Conservation (phyloP, 192 early-diverging fungal species). For the Lobulomyces angularis region DNA sequence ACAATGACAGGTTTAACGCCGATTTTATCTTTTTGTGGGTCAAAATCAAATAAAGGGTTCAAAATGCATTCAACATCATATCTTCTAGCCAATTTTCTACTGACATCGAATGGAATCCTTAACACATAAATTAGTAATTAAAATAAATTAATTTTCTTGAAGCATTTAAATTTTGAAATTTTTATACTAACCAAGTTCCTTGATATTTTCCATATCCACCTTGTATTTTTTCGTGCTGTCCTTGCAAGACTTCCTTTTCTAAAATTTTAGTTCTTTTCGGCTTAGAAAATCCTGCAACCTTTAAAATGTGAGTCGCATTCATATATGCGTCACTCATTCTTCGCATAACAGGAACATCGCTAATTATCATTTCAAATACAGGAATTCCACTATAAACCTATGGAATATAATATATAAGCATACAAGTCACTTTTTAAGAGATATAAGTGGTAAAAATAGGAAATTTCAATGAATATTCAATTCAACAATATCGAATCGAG, state of each 20-base stretch:
- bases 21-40: constrained; percentile 11
- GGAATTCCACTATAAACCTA: constrained; percentile 32
- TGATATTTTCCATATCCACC: constrained; percentile 69
- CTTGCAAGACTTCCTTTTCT: constrained; percentile 78
- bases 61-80: constrained; percentile 14
- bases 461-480: too few species aligned
- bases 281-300: constrained; percentile 90
- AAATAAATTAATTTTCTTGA: constrained; percentile 21
- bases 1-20: too few species aligned
- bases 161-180: background rate
- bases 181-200: background rate
- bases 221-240: constrained; percentile 90
- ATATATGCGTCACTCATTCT: constrained; percentile 74
- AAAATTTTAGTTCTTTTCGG: constrained; percentile 86
- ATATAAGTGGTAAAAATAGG: too few species aligned
- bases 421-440: too few species aligned
- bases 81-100: constrained; percentile 9
- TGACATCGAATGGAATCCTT: constrained; percentile 23
- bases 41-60: constrained; percentile 11
- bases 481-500: too few species aligned
- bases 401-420: too few species aligned
- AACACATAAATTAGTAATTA: too few species aligned
- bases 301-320: constrained; percentile 95
- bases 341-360: constrained; percentile 63
- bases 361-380: constrained; percentile 64